Conservation (phyloP, 257 asterid genomes). For the Oldenlandia corymbosa region DNA sequence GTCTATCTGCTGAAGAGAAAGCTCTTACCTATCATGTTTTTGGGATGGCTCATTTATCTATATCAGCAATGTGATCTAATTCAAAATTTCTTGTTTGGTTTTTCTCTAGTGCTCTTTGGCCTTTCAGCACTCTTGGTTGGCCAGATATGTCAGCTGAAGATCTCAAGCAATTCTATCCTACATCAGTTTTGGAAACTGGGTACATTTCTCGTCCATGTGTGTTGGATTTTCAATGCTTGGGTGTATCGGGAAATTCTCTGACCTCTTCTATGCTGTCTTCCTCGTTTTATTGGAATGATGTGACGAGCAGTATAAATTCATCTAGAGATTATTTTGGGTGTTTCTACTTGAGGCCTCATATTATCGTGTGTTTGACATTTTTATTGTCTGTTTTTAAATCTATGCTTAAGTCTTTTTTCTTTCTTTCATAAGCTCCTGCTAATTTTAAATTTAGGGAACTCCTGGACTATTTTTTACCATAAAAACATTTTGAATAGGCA, state of each 20-base stretch:
- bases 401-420: too few species aligned
- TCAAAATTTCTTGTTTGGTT: slow-evolving; percentile 24
- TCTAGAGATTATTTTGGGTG: neutral
- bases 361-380: neutral
- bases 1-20: neutral
- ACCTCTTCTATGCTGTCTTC: neutral
- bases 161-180: slow-evolving; percentile 77
- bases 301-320: neutral
- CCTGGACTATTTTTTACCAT: too few species aligned
- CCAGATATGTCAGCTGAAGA: slow-evolving; percentile 83
- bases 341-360: neutral
- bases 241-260: too few species aligned
- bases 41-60: neutral
- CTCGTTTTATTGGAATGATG: neutral
- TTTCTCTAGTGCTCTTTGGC: slow-evolving; percentile 78
- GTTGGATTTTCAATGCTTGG: neutral
- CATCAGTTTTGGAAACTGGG: slow-evolving; percentile 98
- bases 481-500: too few species aligned
- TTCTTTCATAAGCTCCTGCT: too few species aligned
- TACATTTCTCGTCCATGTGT: slow-evolving; percentile 19
- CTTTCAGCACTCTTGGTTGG: slow-evolving; percentile 99
- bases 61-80: slow-evolving; percentile 3
- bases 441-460: too few species aligned
- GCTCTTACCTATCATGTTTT: neutral
- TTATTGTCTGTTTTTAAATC: too few species aligned